Evolutionary conservation across 1,284 basidiomycete species (phyloP).

Genomic region (Trichosporon ovoides): DNA sequence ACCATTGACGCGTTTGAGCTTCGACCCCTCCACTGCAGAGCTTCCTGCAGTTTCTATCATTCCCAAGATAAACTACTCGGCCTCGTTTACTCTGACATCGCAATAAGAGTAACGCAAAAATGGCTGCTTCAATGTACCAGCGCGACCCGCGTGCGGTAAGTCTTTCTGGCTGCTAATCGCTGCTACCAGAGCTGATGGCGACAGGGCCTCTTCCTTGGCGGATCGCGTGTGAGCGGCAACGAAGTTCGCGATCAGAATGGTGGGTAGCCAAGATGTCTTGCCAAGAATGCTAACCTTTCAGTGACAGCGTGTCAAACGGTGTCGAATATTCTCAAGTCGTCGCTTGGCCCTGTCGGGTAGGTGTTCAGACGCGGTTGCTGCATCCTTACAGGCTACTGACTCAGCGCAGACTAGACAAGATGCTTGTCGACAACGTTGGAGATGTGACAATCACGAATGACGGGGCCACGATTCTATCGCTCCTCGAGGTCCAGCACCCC

Average conservation of each 20-base stretch:
- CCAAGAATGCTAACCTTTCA: conserved; percentile 39
- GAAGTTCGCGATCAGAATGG: conserved; percentile 97
- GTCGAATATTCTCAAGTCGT: conserved; percentile 96
- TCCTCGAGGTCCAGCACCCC: conserved; percentile 88
- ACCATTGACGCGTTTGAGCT: conserved; percentile 5
- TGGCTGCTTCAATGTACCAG: conserved; percentile 50
- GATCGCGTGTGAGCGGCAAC: conserved; percentile 87
- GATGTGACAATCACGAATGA: conserved; percentile 99
- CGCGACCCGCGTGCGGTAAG: conserved; percentile 49
- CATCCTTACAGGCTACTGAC: background rate
- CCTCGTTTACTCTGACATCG: background rate
- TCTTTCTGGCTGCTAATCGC: background rate
- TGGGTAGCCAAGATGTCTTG: conserved; percentile 42
- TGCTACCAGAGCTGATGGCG: conserved; percentile 17
- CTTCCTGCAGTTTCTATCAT: conserved; percentile 19
- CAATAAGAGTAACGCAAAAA: conserved; percentile 19
- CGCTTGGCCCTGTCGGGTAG: conserved; percentile 77
- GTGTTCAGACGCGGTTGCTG: conserved; percentile 8
- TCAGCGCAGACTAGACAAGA: conserved; percentile 70
- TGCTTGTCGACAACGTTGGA: conserved; percentile 98
- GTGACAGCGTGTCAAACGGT: conserved; percentile 95
- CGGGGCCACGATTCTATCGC: conserved; percentile 92
- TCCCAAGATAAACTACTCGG: background rate
- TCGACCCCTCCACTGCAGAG: background rate
- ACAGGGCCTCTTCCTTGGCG: conserved; percentile 80